Percentiles rank a stretch among this genome's conserved stretches.
phyloP scores from a whole-genome alignment of 2,329 filamentous ascomycete species.

The Ilyonectria mors-panacis region DNA sequence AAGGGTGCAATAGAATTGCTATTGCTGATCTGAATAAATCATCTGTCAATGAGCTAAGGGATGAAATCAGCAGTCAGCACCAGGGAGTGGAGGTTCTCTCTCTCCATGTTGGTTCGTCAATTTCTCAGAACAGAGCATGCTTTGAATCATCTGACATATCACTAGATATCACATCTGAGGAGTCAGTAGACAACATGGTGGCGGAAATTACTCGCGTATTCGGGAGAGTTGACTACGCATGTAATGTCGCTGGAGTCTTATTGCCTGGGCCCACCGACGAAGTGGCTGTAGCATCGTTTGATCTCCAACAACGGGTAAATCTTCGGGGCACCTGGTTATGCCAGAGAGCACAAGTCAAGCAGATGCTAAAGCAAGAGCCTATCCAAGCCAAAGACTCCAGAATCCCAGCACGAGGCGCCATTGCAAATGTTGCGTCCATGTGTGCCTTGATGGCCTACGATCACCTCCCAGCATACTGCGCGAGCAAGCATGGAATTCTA shows the following conservation, averaged over 20 bases:
- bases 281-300: neutral
- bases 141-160: neutral
- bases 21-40: constrained; percentile 5
- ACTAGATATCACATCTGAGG: constrained; percentile 7
- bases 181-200: constrained; percentile 4
- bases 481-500: constrained; percentile 17
- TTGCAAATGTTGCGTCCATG: constrained; percentile 18
- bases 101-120: neutral
- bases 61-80: neutral
- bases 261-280: constrained; percentile 14
- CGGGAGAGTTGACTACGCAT: constrained; percentile 17
- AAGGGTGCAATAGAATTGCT: constrained; percentile 7
- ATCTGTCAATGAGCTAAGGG: neutral
- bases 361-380: constrained; percentile 11
- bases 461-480: constrained; percentile 17
- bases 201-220: neutral
- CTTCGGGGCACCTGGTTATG: constrained; percentile 18
- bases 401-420: constrained; percentile 4
- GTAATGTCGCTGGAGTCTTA: constrained; percentile 12
- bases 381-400: constrained; percentile 1
- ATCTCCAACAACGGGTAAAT: constrained; percentile 8
- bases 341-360: constrained; percentile 3
- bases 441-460: constrained; percentile 19
- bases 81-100: neutral
- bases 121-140: neutral